phyloP scores from a whole-genome alignment of 768 basidiomycete genomes.

The Panaeolus papilionaceus region DNA sequence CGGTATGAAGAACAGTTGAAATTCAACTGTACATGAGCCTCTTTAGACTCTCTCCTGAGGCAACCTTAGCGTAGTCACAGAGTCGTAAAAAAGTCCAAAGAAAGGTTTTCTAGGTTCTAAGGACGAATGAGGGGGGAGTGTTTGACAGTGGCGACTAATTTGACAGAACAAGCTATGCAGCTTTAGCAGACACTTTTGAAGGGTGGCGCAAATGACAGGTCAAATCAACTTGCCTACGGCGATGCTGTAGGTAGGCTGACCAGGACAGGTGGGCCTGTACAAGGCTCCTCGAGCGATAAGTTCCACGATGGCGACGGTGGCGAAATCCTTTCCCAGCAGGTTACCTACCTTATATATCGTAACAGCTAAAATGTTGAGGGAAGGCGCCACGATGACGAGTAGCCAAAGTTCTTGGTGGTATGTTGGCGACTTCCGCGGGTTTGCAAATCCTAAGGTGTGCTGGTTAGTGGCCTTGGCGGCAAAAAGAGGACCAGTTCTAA shows the following conservation, averaged over 20 bases:
- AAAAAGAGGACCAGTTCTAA: slow-evolving; percentile 8
- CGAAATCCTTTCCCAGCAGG: neutral
- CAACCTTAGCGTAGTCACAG: neutral
- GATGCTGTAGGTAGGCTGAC: neutral
- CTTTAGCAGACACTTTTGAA: neutral
- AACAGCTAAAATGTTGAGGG: neutral
- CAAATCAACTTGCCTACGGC: slow-evolving; percentile 4
- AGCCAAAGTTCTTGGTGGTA: neutral
- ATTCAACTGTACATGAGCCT: slow-evolving; percentile 10
- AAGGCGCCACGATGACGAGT: slow-evolving; percentile 9
- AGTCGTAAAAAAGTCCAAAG: neutral
- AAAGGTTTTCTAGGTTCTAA: slow-evolving; percentile 4
- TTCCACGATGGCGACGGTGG: slow-evolving; percentile 9
- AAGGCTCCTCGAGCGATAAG: neutral
- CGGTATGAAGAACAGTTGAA: neutral
- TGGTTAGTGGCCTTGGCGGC: neutral
- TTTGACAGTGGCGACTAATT: neutral
- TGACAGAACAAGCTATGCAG: slow-evolving; percentile 5
- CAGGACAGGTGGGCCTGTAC: neutral
- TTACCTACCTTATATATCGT: neutral
- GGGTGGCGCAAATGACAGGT: neutral
- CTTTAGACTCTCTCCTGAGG: slow-evolving; percentile 11
- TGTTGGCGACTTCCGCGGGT: neutral
- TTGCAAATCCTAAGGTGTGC: neutral
- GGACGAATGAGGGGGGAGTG: neutral